Conservation (phyloP, 495 filamentous ascomycete genomes). For the Neurospora discreta region DNA sequence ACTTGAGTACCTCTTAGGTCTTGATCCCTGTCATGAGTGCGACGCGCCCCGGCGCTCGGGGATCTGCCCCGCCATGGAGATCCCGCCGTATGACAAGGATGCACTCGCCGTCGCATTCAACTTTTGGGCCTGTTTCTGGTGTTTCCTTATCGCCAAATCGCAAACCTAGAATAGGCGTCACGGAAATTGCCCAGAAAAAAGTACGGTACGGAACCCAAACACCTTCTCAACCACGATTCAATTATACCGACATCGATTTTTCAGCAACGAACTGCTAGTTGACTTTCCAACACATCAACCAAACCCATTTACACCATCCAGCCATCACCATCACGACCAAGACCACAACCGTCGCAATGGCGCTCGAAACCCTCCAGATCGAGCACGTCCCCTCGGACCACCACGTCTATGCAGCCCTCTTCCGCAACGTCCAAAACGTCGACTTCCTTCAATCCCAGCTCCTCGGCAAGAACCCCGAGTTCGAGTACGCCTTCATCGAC, state of each 20-base stretch:
- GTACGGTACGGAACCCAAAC: background rate
- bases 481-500: conserved; percentile 91
- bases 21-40: background rate
- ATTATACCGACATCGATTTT: fast-evolving
- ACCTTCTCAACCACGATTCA: background rate
- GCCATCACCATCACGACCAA: background rate
- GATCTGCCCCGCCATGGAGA: background rate
- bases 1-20: too few relatives aligned
- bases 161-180: background rate
- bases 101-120: background rate
- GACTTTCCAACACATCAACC: too few relatives aligned
- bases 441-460: conserved; percentile 69
- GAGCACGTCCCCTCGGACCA: conserved; percentile 58
- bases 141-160: background rate
- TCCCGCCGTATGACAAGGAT: background rate
- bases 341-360: background rate
- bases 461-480: conserved; percentile 65
- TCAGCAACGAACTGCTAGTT: background rate
- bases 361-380: conserved; percentile 46
- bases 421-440: conserved; percentile 65
- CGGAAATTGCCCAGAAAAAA: background rate
- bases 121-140: background rate
- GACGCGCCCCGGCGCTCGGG: background rate
- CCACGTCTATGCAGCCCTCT: conserved; percentile 60
- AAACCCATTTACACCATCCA: background rate